Conservation (phyloP, 2,329 filamentous ascomycete species). For the Verticillium zaregamsianum region DNA sequence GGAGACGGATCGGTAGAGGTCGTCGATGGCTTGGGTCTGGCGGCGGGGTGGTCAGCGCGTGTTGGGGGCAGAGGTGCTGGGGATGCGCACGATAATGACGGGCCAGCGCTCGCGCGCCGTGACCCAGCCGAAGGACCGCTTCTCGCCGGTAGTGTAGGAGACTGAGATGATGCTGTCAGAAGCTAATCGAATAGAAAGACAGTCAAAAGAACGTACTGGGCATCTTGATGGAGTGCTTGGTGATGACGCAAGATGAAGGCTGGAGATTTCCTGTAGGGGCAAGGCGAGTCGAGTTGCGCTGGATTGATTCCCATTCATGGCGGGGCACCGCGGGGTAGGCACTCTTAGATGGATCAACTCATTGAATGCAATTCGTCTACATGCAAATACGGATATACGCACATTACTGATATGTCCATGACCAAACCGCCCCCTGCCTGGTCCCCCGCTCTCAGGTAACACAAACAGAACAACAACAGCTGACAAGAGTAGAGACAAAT, state of each 20-base stretch:
- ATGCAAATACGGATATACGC: not conserved
- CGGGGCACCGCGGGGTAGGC: conserved; percentile 1
- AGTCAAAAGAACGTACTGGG: conserved; percentile 1
- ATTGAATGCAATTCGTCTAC: not conserved
- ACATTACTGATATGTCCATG: not conserved
- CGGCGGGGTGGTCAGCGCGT: conserved; percentile 9
- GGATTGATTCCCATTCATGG: not conserved
- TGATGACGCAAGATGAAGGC: not conserved
- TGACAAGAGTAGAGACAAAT: too few relatives aligned
- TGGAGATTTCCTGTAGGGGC: not conserved
- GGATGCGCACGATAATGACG: conserved; percentile 69
- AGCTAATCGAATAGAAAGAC: not conserved
- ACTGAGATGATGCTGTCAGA: conserved; percentile 41
- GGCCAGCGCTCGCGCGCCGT: conserved; percentile 91
- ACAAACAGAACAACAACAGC: too few relatives aligned
- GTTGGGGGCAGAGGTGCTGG: not conserved
- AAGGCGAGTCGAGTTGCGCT: not conserved
- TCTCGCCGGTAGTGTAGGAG: conserved; percentile 74
- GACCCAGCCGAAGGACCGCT: conserved; percentile 78
- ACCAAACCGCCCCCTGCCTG: not conserved
- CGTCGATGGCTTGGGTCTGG: conserved; percentile 88
- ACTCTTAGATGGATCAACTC: not conserved
- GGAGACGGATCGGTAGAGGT: conserved; percentile 70
- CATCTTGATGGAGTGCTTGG: conserved; percentile 4
- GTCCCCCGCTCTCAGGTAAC: too few relatives aligned